Base-by-base conservation (phyloP, 2,329 filamentous ascomycete genomes). In the Epichloe brachyelytri region DNA sequence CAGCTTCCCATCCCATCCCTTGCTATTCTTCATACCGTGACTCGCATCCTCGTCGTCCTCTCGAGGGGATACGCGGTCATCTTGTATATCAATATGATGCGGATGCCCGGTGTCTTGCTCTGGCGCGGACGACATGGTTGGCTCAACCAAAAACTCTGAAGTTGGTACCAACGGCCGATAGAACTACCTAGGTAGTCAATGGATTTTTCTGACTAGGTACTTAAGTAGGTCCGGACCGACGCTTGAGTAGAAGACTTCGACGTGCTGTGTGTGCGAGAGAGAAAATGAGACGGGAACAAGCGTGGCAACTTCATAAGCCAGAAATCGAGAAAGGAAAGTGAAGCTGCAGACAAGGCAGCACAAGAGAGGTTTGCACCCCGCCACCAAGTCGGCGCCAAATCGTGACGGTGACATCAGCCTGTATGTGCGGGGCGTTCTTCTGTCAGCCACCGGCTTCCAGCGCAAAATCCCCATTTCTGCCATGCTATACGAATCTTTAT, bases 1-100 rank as follows among this genome's bases (percentile, higher is more conserved):
- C 53, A 91, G 74, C 69, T 91, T 91, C 56, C 87, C 87, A 65
- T 91, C 87, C 87, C 87, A 91, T 54, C 87, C 87, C 60, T 78
- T 82, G 68, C 77, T 81, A 58, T 80, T 78, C 56, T 71, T 73
- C 47, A 79, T 65, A 12, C 68, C 70, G 4, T 73, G 71, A 56
- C 73, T 77, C 15, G 66, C 58, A 51, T 73, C 68, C 49, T 62
- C 69, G 5, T 75, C 69, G 15, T 49, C 41, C 50, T 64, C 60
- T 15, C 60, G 63, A 7, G 69, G 66, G 5, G 68, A 64, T 20
- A 63, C 61, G 46, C 68, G 59, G 46, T 73, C 68, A 52, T 74
- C 70, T 19, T 69, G 67, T 49, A 77, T 68, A 54, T 77, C 74
- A 60, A 79, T 74, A 58, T 74, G 76, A 62, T 58, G 65, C 58